phyloP scores from a whole-genome alignment of 768 basidiomycete species.

The Termitomyces bulborhizus region DNA sequence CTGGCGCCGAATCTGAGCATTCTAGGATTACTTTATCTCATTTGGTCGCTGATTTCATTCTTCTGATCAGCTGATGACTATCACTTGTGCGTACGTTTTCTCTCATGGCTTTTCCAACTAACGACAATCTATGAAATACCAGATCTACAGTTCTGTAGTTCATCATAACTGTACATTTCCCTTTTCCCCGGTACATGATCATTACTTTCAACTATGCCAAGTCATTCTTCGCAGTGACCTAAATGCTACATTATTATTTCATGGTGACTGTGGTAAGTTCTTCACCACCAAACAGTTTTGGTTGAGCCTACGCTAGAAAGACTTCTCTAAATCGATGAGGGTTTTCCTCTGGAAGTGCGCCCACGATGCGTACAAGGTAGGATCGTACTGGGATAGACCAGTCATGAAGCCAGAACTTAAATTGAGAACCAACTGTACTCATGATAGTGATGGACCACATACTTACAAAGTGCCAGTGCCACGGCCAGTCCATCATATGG shows the following conservation, averaged over 20 bases:
- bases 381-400: too few relatives aligned
- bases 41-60: conserved; percentile 13
- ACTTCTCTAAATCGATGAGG: too few relatives aligned
- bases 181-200: neutral
- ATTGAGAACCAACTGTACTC: too few relatives aligned
- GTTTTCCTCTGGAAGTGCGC: too few relatives aligned
- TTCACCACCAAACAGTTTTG: too few relatives aligned
- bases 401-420: too few relatives aligned
- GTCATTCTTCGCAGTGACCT: neutral
- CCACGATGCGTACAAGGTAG: too few relatives aligned
- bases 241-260: neutral
- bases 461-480: too few relatives aligned
- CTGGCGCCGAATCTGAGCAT: conserved; percentile 16
- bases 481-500: too few relatives aligned
- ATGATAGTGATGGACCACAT: too few relatives aligned
- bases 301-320: too few relatives aligned
- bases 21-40: conserved; percentile 17
- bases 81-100: neutral
- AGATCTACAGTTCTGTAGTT: neutral
- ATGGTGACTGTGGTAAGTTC: too few relatives aligned
- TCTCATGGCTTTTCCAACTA: neutral
- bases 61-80: neutral
- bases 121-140: neutral
- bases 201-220: neutral
- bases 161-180: neutral